Conservation (phyloP, 331 rosid genomes). For the Malus hybrid region DNA sequence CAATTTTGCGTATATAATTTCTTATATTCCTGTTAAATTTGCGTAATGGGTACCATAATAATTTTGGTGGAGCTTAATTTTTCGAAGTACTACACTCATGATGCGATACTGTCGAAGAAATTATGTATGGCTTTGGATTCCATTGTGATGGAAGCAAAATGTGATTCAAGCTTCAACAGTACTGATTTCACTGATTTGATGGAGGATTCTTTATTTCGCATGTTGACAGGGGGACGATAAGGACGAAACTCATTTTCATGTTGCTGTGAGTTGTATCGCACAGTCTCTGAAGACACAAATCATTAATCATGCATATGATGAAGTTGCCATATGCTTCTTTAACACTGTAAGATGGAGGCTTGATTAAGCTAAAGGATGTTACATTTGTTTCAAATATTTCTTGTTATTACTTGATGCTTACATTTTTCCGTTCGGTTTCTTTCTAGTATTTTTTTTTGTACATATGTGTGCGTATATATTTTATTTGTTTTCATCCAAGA, state of each 20-base stretch:
- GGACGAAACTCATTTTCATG: slow-evolving; percentile 62
- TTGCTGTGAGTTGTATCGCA: slow-evolving; percentile 59
- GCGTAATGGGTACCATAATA: not conserved
- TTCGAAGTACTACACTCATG: not conserved
- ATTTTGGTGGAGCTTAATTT: not conserved
- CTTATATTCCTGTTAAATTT: not conserved
- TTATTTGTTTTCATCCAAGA: not conserved
- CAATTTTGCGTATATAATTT: not conserved
- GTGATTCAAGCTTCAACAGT: not conserved
- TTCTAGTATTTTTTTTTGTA: not conserved
- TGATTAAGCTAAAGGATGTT: not conserved
- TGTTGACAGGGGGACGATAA: slow-evolving; percentile 33
- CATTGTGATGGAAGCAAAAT: not conserved
- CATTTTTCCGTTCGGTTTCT: not conserved
- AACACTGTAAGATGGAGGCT: slow-evolving; percentile 56
- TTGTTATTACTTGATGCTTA: not conserved
- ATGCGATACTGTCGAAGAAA: not conserved
- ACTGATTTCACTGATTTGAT: not conserved
- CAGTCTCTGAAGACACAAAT: slow-evolving; percentile 61
- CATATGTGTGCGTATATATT: too few species aligned
- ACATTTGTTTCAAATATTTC: not conserved
- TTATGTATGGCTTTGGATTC: not conserved
- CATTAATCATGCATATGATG: slow-evolving; percentile 67
- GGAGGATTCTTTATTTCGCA: not conserved
- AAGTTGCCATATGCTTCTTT: slow-evolving; percentile 85